Conservation (phyloP, 345 rosid genomes). For the Firmiana major region DNA sequence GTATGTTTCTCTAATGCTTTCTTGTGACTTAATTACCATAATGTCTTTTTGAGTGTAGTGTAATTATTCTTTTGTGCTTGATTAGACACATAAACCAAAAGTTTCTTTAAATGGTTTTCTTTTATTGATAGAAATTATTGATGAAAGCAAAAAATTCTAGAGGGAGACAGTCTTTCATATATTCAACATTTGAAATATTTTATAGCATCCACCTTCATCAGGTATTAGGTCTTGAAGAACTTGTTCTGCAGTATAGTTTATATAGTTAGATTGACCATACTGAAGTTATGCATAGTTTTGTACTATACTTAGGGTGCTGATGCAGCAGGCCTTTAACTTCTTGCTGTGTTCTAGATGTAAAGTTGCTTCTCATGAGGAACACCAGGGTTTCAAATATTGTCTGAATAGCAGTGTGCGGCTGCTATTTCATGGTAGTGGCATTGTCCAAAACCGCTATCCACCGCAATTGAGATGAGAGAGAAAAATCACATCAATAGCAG, state of each 20-base stretch:
- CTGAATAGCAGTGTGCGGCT: no score
- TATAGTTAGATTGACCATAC: not conserved
- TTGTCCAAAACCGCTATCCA: no score
- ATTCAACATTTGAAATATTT: not conserved
- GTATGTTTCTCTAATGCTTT: slow-evolving; percentile 36
- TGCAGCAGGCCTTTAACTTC: not conserved
- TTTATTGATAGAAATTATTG: not conserved
- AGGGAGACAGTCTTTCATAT: not conserved
- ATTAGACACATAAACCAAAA: not conserved
- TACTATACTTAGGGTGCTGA: not conserved
- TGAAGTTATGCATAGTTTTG: not conserved
- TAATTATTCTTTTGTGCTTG: not conserved
- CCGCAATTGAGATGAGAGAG: no score
- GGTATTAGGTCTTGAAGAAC: not conserved
- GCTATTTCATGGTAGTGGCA: no score
- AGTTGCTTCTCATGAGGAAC: not conserved
- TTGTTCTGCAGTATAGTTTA: not conserved
- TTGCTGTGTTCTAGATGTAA: not conserved
- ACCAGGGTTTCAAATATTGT: not conserved
- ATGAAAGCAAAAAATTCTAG: not conserved
- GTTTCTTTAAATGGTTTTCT: not conserved
- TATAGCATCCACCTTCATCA: not conserved
- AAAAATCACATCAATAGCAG: no score
- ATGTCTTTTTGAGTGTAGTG: not conserved
- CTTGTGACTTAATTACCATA: not conserved